Base-by-base conservation (phyloP, 1,284 basidiomycete genomes). In the Trametes versicolor region DNA sequence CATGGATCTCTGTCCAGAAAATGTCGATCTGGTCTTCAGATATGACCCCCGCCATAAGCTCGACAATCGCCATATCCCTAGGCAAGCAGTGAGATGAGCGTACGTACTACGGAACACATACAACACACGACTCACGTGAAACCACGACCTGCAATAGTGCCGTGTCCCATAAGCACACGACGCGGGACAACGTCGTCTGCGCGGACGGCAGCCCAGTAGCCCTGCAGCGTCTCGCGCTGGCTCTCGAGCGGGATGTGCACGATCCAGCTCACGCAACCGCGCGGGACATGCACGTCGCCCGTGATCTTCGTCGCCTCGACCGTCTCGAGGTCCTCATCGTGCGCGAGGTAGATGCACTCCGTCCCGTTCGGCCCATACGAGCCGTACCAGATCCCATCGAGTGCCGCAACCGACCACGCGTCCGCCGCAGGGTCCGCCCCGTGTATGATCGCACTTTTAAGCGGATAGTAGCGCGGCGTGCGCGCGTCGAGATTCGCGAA, bases 381-480 rank as follows among this genome's bases (percentile, higher is more conserved):
- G 19, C 72, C 70, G 23, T 71, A 64, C 73, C 73, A 74, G 47
- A 74, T 53, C 5, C 73, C 72, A 4, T 58, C 58, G 8, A 73
- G 57, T 8, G 52, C 51, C 19, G 59, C 48, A 13, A 64, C 56
- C 32, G 45, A 17, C 69, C 70, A 72, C 0, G 34, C 59, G 19
- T 36, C 27, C 37, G 57, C 29, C 6, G 34, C 45, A 2, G 66
- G 67, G 49, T 72, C 66, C 0, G 63, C 54, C 5, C 58, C 57
- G 2, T 47, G 52, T 2, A 51, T 54, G n/a, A 62, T 36, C 47
- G 45, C 43, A 32, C 43, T 23, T n/a, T 55, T 60, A 34, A 73
- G 49, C 4, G 73, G 72, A 41, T 71, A 73, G 66, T 73, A 73
- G 1, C 71, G 71, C 17, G 69, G 65, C 17, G 66, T 60, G 17